Base-by-base conservation (phyloP, 1,284 basidiomycete genomes). In the Somion occarium region DNA sequence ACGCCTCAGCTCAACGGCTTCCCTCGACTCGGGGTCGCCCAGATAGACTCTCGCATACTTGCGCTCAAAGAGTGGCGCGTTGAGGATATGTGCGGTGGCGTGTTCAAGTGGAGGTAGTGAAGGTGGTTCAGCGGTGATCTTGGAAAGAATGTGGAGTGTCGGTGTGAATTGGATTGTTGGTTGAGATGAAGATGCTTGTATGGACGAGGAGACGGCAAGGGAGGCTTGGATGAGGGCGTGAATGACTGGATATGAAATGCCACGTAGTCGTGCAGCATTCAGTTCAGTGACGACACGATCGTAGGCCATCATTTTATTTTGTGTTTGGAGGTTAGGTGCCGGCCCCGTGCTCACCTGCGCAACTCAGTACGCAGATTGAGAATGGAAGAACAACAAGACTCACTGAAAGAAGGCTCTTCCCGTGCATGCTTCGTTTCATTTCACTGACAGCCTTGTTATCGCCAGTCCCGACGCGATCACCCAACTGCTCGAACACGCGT, bases 231-330 rank as follows among this genome's bases (percentile, higher is more conserved):
- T 77, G 39, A 92, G 73, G 0, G 82, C 71, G 56, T 90, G 85
- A 3, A 92, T 70, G 51, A 93, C 74, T 2, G 88, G 88, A 63
- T 80, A 92, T 0, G 88, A 86, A 5, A 76, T 82, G 4, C 82
- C 85, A 15, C 84, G 79, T 13, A 87, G 72, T 43, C 91, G 74
- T 5, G 89, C 79, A 44, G 80, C 71, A 65, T 92, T 94, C 44
- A 93, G 69, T 27, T 88, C 82, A 15, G 78, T 71, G 39, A 96
- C 74, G 26, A 91, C 84, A 51, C 82, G 82, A 68, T 93, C 90
- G 66, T 96, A 98, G n/a, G 83, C 85, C 82, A 95, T 91, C 92
- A 96, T 95, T 71, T 93, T 93, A 66, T 80, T 86, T 69, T 96
- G 94, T 80, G 92, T 87, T 60, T 89, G 84, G 46, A 89, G 67